These are phyloP conservation scores for Taphrina wiesneri DNA, from an alignment of 1,139 yeast genomes.

Conservation along the genomic window DNA sequence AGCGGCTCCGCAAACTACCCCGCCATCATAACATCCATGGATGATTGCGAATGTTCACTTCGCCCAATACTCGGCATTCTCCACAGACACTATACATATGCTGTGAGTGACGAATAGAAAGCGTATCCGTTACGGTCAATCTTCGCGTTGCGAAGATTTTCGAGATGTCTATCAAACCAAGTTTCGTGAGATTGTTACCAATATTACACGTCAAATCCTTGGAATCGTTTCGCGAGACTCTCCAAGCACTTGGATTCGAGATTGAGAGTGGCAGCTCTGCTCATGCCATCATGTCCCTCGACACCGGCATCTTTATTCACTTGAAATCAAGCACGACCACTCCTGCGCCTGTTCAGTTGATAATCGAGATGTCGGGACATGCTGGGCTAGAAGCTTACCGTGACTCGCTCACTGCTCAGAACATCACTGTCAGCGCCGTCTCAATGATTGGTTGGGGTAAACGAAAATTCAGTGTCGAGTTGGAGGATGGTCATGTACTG, in stretches of 20 bases:
- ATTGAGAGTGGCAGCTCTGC: constrained; percentile 4
- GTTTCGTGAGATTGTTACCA: background rate
- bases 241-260: constrained; percentile 7
- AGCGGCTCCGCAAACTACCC: background rate
- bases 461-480: background rate
- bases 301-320: background rate
- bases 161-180: background rate
- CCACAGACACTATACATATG: no score
- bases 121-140: no score
- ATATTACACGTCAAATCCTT: background rate
- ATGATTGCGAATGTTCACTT: no score
- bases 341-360: background rate
- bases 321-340: background rate
- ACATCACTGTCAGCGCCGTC: background rate
- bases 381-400: background rate
- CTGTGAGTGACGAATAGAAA: no score
- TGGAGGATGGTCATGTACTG: constrained; percentile 5
- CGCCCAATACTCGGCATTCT: no score
- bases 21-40: background rate
- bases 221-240: background rate
- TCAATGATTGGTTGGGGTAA: constrained; percentile 17
- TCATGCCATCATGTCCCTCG: background rate
- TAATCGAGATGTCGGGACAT: background rate
- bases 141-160: background rate
- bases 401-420: background rate